Evolutionary conservation across 257 asterid genomes (phyloP).

Genomic region (Marsdenia floribunda): DNA sequence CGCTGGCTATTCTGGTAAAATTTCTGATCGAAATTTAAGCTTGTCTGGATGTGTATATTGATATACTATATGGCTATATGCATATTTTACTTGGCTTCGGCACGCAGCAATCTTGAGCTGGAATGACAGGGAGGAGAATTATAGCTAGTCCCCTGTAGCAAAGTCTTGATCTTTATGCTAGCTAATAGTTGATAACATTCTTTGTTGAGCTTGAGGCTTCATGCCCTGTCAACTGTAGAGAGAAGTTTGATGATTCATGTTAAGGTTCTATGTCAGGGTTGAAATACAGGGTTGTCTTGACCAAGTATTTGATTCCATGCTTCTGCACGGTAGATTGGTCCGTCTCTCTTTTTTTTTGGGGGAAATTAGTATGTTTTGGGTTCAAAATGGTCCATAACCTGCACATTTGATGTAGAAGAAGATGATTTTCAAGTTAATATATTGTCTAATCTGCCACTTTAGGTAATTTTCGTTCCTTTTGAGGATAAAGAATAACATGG

Average conservation of each 20-base stretch:
- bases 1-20: slow-evolving; percentile 74
- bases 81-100: neutral
- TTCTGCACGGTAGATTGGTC: neutral
- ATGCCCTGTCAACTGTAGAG: neutral
- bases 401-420: neutral
- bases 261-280: neutral
- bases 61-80: too few species aligned
- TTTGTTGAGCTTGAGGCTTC: neutral
- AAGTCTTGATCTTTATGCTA: slow-evolving; percentile 1
- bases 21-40: neutral
- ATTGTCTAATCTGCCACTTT: neutral
- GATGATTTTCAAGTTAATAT: neutral
- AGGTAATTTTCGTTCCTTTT: neutral
- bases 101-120: neutral
- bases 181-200: neutral
- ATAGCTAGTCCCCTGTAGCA: neutral
- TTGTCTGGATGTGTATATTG: neutral
- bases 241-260: neutral
- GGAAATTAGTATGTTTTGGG: neutral
- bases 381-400: neutral
- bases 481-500: neutral
- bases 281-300: neutral
- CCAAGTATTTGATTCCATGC: neutral
- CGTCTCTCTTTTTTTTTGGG: neutral
- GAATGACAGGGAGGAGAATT: neutral